Evolutionary conservation across 768 basidiomycete species (phyloP).

Genomic region (Pleurotus tuoliensis): DNA sequence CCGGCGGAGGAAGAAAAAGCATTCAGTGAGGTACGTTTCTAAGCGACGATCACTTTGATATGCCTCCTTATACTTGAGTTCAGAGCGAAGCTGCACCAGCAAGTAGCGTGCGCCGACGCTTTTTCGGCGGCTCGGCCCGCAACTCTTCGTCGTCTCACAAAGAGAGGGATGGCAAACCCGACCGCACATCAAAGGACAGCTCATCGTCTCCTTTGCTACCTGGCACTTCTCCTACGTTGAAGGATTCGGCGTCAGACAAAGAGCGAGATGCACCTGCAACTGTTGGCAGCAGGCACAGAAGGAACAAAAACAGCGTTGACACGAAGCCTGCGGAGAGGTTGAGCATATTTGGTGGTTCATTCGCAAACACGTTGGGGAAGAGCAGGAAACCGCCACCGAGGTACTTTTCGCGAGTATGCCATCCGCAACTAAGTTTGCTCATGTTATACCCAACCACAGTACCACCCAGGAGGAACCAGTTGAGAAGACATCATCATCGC

Average conservation of each 20-base stretch:
- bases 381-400: slow-evolving; percentile 79
- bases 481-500: slow-evolving; percentile 42
- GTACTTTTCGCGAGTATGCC: slow-evolving; percentile 52
- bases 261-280: slow-evolving; percentile 24
- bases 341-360: slow-evolving; percentile 77
- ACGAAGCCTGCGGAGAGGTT: slow-evolving; percentile 53
- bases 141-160: slow-evolving; percentile 30
- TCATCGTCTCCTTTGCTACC: slow-evolving; percentile 15
- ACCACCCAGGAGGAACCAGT: slow-evolving; percentile 31
- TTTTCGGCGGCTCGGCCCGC: slow-evolving; percentile 60
- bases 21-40: slow-evolving; percentile 63
- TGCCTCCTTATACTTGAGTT: slow-evolving; percentile 1
- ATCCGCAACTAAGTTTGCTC: background rate
- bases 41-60: background rate
- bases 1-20: slow-evolving; percentile 44
- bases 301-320: slow-evolving; percentile 48
- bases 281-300: slow-evolving; percentile 29
- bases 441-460: slow-evolving; percentile 13
- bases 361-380: slow-evolving; percentile 59
- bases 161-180: slow-evolving; percentile 10
- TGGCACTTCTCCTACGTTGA: slow-evolving; percentile 22
- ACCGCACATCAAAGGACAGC: slow-evolving; percentile 5
- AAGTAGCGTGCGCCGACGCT: slow-evolving; percentile 41
- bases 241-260: slow-evolving; percentile 26
- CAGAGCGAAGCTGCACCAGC: slow-evolving; percentile 47